Percentiles rank a stretch among this genome's conserved stretches.
Evolutionary conservation across 2,329 filamentous ascomycete genomes (phyloP).

Genomic region (Stagonosporopsis rhizophila): DNA sequence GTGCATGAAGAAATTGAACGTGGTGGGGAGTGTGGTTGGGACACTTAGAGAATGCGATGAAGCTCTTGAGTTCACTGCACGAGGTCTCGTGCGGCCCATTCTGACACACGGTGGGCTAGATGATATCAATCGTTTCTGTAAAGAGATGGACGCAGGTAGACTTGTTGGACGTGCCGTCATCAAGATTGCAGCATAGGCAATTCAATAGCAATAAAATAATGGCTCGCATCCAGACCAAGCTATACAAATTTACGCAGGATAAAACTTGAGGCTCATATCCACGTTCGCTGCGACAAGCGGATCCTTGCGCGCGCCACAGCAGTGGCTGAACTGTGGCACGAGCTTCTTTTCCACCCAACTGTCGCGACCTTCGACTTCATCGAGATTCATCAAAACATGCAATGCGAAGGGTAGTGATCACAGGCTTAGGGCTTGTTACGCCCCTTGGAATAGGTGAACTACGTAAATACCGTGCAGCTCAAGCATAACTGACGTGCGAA

Average conservation of each 20-base stretch:
- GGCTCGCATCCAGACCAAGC: no score
- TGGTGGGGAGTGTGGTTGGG: conserved; percentile 53
- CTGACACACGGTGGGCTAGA: conserved; percentile 49
- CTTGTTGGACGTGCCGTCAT: conserved; percentile 53
- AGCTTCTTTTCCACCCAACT: conserved; percentile 11
- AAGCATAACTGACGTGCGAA: background rate
- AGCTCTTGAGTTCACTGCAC: conserved; percentile 54
- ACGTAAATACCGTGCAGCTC: rapidly evolving
- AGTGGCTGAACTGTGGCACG: conserved; percentile 24
- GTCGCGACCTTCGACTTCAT: conserved; percentile 13
- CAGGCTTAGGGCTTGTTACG: conserved; percentile 58
- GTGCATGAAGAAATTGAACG: conserved; percentile 51
- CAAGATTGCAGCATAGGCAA: conserved; percentile 41
- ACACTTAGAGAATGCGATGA: conserved; percentile 57
- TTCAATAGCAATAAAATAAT: no score
- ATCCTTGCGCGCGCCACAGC: conserved; percentile 13
- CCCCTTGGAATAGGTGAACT: conserved; percentile 76
- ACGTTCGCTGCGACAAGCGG: no score
- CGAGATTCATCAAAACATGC: conserved; percentile 45
- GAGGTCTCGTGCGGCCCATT: conserved; percentile 52
- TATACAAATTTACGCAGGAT: no score
- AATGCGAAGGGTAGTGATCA: conserved; percentile 60
- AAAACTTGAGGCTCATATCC: no score
- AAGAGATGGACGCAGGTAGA: conserved; percentile 50
- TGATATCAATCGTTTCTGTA: conserved; percentile 51